phyloP scores from a whole-genome alignment of 2,329 filamentous ascomycete genomes.

The Diplodia mutila region DNA sequence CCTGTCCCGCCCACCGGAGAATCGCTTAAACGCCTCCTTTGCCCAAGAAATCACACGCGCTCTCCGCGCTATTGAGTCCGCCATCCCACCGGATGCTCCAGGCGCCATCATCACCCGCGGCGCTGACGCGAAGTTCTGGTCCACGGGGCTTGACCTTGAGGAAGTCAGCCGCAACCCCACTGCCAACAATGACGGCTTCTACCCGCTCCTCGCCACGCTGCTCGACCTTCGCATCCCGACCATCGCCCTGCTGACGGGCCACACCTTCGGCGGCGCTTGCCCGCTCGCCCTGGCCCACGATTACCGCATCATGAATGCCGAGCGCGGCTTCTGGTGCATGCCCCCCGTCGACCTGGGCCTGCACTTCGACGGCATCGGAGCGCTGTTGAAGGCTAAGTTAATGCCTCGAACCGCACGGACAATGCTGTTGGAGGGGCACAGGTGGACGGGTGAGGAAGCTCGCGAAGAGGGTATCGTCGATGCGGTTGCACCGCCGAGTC shows the following conservation, averaged over 20 bases:
- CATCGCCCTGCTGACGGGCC: constrained; percentile 53
- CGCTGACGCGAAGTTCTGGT: constrained; percentile 51
- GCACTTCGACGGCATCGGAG: constrained; percentile 60
- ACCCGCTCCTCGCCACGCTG: constrained; percentile 55
- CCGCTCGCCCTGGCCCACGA: constrained; percentile 54
- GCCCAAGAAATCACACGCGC: constrained; percentile 59
- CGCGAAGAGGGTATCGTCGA: constrained; percentile 59
- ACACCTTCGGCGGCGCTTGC: constrained; percentile 55
- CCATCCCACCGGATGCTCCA: constrained; percentile 35
- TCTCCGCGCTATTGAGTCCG: constrained; percentile 52
- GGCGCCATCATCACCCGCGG: constrained; percentile 53
- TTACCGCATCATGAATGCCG: constrained; percentile 48
- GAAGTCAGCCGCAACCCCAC: constrained; percentile 54
- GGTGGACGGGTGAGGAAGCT: constrained; percentile 58
- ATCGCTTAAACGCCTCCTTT: constrained; percentile 55
- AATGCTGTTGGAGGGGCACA: constrained; percentile 60
- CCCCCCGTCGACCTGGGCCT: constrained; percentile 60
- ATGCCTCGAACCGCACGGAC: constrained; percentile 56
- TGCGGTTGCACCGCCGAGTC: constrained; percentile 52
- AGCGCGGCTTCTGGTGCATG: constrained; percentile 42
- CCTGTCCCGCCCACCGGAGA: constrained; percentile 59
- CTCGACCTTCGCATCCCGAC: constrained; percentile 56
- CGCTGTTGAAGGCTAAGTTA: constrained; percentile 57
- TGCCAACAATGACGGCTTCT: constrained; percentile 62
- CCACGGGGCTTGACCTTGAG: constrained; percentile 50